Conservation (phyloP, 1,284 basidiomycete genomes). For the Athelia sp. region DNA sequence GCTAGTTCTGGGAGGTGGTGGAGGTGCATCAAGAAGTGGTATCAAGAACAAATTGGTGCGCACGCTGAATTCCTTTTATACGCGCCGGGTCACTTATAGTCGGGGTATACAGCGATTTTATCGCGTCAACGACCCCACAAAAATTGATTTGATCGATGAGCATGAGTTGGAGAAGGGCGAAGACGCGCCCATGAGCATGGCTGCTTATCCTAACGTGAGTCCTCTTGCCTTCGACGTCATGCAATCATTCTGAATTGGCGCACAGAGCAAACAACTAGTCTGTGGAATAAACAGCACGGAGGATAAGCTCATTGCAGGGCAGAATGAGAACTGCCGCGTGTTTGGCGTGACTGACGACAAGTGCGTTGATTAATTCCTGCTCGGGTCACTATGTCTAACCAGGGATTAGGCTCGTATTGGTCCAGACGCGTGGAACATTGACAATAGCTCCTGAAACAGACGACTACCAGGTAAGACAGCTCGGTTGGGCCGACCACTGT, state of each 20-base stretch:
- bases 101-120: slow-evolving; percentile 58
- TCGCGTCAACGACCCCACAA: slow-evolving; percentile 53
- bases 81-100: not conserved
- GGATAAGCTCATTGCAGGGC: slow-evolving; percentile 55
- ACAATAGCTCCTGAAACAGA: slow-evolving; percentile 47
- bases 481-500: slow-evolving; percentile 1
- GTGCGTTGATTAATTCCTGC: slow-evolving; percentile 31
- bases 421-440: slow-evolving; percentile 60
- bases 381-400: slow-evolving; percentile 4
- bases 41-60: slow-evolving; percentile 90
- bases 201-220: slow-evolving; percentile 57
- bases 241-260: slow-evolving; percentile 13
- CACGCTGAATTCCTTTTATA: slow-evolving; percentile 11
- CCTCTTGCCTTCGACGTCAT: slow-evolving; percentile 3
- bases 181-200: slow-evolving; percentile 94
- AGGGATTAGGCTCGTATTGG: slow-evolving; percentile 45
- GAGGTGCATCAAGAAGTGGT: slow-evolving; percentile 75
- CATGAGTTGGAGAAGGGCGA: slow-evolving; percentile 74
- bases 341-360: slow-evolving; percentile 58
- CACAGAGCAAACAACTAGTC: slow-evolving; percentile 49
- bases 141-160: slow-evolving; percentile 61
- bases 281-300: slow-evolving; percentile 83
- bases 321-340: slow-evolving; percentile 81
- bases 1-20: slow-evolving; percentile 89
- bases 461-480: slow-evolving; percentile 71